phyloP scores from a whole-genome alignment of 2,329 filamentous ascomycete species.

The Hirsutella minnesotensis region DNA sequence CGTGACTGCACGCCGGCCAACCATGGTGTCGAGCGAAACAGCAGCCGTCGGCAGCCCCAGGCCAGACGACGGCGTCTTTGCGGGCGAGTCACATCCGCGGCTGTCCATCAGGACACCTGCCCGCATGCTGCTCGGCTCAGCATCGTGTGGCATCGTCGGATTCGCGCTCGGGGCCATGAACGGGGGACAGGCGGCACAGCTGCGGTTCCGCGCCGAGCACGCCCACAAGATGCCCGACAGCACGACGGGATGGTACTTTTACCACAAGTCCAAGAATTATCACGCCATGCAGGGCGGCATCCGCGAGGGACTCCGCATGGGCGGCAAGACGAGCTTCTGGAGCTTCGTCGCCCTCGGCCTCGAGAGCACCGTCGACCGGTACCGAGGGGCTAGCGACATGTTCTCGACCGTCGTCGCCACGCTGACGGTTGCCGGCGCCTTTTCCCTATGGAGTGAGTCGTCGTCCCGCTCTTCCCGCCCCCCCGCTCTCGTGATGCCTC shows the following conservation, averaged over 20 bases:
- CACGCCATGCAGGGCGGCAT: constrained; percentile 66
- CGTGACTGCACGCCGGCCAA: background rate
- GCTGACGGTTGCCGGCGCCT: constrained; percentile 71
- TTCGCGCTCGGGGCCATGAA: constrained; percentile 59
- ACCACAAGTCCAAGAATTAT: constrained; percentile 97
- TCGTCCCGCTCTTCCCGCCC: background rate
- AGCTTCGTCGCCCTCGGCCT: constrained; percentile 65
- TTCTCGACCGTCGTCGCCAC: constrained; percentile 73
- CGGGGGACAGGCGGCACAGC: constrained; percentile 60
- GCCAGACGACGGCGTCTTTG: background rate
- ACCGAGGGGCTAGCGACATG: constrained; percentile 59
- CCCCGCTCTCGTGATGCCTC: too few relatives aligned
- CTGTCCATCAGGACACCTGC: constrained; percentile 51
- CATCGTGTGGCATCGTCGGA: constrained; percentile 55
- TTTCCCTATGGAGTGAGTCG: constrained; percentile 71
- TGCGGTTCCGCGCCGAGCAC: constrained; percentile 90
- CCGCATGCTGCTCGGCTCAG: constrained; percentile 54
- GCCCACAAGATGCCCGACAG: constrained; percentile 81
- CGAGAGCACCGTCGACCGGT: constrained; percentile 64
- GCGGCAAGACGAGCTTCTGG: constrained; percentile 57
- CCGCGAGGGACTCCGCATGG: constrained; percentile 68
- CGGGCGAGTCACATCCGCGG: constrained; percentile 25
- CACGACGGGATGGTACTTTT: constrained; percentile 89
- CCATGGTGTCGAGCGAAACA: constrained; percentile 1
- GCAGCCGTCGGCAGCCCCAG: background rate